phyloP scores from a whole-genome alignment of 805 yeast species.

The Wickerhamomyces ciferrii region DNA sequence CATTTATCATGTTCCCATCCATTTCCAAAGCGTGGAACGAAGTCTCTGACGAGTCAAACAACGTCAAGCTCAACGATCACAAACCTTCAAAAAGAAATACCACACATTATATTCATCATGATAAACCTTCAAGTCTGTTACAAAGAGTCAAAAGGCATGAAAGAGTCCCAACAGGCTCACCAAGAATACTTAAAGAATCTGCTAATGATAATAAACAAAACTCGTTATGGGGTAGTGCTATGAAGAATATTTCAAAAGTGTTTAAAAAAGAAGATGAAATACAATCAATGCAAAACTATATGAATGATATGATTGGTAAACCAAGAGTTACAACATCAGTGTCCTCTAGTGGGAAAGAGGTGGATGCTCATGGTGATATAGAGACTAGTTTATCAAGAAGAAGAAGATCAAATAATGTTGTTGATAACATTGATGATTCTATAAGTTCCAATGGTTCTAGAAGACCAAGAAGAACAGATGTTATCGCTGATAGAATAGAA shows the following conservation, averaged over 20 bases:
- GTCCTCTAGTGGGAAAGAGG: background rate
- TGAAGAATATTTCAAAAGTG: conserved; percentile 1
- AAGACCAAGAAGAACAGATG: background rate
- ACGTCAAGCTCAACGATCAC: background rate
- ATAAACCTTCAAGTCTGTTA: conserved; percentile 6
- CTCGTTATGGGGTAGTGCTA: conserved; percentile 11
- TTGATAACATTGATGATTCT: too few species aligned
- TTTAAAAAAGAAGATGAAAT: conserved; percentile 11
- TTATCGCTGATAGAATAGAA: background rate
- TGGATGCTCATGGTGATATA: too few species aligned
- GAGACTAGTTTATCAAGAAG: too few species aligned
- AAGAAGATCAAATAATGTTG: too few species aligned
- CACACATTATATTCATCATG: conserved; percentile 13
- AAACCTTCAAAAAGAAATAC: background rate
- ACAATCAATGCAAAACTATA: conserved; percentile 17
- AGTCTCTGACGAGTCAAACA: conserved; percentile 12
- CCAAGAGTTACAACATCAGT: conserved; percentile 3
- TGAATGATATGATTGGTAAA: conserved; percentile 17
- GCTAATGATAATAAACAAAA: conserved; percentile 8
- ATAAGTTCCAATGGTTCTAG: too few species aligned
- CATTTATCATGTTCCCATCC: conserved; percentile 12
- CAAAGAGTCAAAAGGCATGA: conserved; percentile 4
- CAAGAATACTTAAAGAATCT: conserved; percentile 15
- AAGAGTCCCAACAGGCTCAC: conserved; percentile 9
- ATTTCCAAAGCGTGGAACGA: conserved; percentile 19